Percentiles rank a stretch among this genome's conserved stretches.
phyloP scores from a whole-genome alignment of 2,329 filamentous ascomycete genomes.

The Alternaria sp. region DNA sequence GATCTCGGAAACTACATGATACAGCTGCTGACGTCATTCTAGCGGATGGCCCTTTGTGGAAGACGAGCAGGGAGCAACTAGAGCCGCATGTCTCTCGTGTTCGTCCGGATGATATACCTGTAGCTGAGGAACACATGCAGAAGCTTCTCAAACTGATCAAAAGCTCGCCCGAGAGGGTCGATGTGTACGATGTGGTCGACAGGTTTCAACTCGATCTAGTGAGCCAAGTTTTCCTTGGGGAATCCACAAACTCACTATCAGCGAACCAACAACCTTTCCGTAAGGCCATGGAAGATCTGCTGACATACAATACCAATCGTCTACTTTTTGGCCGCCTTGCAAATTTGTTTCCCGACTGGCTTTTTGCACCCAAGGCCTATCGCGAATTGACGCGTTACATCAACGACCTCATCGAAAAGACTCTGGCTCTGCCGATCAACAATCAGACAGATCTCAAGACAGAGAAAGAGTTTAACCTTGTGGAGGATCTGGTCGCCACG shows the following conservation, averaged over 20 bases:
- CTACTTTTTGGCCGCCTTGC: constrained; percentile 12
- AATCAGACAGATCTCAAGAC: constrained; percentile 10
- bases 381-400: constrained; percentile 9
- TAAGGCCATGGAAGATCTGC: constrained; percentile 12
- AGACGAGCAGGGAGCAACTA: constrained; percentile 10
- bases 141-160: constrained; percentile 6
- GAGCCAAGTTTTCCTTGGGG: constrained; percentile 9
- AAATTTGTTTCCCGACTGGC: constrained; percentile 13
- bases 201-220: constrained; percentile 15
- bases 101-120: constrained; percentile 10
- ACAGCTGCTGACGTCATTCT: neutral
- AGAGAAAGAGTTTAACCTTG: constrained; percentile 9
- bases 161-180: neutral
- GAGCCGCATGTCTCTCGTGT: constrained; percentile 15
- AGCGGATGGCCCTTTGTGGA: constrained; percentile 15
- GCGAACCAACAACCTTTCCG: constrained; percentile 16
- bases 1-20: neutral
- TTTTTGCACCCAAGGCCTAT: constrained; percentile 7
- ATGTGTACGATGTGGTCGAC: constrained; percentile 13
- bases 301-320: constrained; percentile 13
- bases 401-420: constrained; percentile 8
- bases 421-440: constrained; percentile 9
- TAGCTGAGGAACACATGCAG: constrained; percentile 8
- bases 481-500: constrained; percentile 8
- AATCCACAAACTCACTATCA: constrained; percentile 12